Conservation (phyloP, 768 basidiomycete species). For the Russula emetica region DNA sequence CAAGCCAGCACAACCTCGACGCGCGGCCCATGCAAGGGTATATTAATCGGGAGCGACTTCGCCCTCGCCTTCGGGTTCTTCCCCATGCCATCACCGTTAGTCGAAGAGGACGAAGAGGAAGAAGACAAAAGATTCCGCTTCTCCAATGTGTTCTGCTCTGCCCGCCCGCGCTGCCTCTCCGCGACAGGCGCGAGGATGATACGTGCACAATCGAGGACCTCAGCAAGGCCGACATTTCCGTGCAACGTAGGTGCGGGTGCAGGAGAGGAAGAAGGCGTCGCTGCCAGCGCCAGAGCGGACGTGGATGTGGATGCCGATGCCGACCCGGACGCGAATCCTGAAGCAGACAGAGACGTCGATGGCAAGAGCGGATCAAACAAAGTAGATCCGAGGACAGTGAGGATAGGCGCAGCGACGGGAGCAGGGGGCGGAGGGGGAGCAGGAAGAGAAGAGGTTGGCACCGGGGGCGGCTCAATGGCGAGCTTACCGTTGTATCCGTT, state of each 20-base stretch:
- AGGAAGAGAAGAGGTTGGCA: slow-evolving; percentile 27
- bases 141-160: slow-evolving; percentile 49
- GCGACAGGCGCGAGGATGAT: slow-evolving; percentile 70
- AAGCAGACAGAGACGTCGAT: slow-evolving; percentile 29
- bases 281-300: slow-evolving; percentile 7
- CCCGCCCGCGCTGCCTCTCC: slow-evolving; percentile 57
- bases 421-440: slow-evolving; percentile 26
- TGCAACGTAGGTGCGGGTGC: slow-evolving; percentile 21
- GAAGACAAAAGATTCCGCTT: slow-evolving; percentile 40
- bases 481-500: neutral
- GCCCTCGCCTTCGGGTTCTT: slow-evolving; percentile 38
- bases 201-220: slow-evolving; percentile 62
- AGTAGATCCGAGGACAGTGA: neutral
- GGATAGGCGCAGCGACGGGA: slow-evolving; percentile 1
- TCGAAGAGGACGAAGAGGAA: slow-evolving; percentile 9
- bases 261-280: slow-evolving; percentile 26
- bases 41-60: slow-evolving; percentile 66
- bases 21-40: slow-evolving; percentile 79
- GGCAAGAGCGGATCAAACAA: slow-evolving; percentile 29
- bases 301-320: slow-evolving; percentile 7
- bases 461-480: slow-evolving; percentile 39
- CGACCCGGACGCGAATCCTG: slow-evolving; percentile 6
- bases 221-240: slow-evolving; percentile 41
- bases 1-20: slow-evolving; percentile 84
- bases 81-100: slow-evolving; percentile 33